Base-by-base conservation (phyloP, 805 yeast species). In the Kodamaea kakaduensis region DNA sequence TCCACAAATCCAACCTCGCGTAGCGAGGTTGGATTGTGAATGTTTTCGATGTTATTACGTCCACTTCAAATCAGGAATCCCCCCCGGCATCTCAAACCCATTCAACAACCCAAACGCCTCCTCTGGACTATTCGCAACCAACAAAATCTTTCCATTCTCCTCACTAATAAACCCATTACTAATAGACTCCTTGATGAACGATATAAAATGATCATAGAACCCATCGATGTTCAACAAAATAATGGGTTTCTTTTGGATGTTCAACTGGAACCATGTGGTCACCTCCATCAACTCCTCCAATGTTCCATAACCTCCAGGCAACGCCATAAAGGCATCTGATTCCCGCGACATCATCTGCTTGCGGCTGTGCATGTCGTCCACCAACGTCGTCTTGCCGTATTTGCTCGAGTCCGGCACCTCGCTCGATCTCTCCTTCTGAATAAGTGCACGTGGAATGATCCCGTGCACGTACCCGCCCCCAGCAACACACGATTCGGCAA, bases 281-380 rank as follows among this genome's bases (percentile, higher is more conserved):
- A 85, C 82, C 64, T 87, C 96, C 81, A 86, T 79, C 43, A 87
- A 68, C 61, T 87, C 96, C 59, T 87, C 96, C 53, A 85, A 61
- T 6, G 95, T 86, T 33, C 96, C 96, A 55, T 78, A 86, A 2
- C 96, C 96, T 43, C 96, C 96, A 9, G 96, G 95, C 64, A 87
- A 70, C 0, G 95, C 95, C 29, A 87, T 75, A 58, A 87, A 87
- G 0, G 90, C 94, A 46, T 78, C 78, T n/a, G 90, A 81, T 56
- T 83, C 89, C 51, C 75, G 71, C 18, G 88, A 94, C 96, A 87
- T 87, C 67, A 83, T 49, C 55, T 79, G 72, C 67, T 87, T 87
- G 55, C 96, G 73, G 3, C 93, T 81, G 61, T 87, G 96, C 95
- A 87, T 87, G 52, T 85, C 95, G 35, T 75, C 70, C 2, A 87